Evolutionary conservation across 352 stramenopile genomes (phyloP).

Genomic region (Thalassiosira tumida): DNA sequence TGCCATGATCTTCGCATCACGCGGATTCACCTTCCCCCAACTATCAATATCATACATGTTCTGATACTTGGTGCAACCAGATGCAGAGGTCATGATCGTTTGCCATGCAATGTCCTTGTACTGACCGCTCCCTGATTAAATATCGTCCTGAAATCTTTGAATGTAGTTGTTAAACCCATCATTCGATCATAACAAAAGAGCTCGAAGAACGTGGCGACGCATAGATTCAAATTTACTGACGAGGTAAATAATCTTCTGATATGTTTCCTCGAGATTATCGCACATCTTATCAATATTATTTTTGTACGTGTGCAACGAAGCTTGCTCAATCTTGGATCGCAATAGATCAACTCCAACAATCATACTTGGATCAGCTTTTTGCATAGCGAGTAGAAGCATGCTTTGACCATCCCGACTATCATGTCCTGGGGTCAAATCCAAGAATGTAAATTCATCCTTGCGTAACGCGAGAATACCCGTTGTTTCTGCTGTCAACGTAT

Average conservation of each 20-base stretch:
- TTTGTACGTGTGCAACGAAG: neutral
- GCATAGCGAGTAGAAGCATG: neutral
- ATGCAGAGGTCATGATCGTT: neutral
- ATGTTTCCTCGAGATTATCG: neutral
- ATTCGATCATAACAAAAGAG: conserved; percentile 20
- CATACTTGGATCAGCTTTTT: conserved; percentile 20
- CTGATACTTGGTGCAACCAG: conserved; percentile 22
- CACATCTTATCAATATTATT: conserved; percentile 9
- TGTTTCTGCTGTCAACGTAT: neutral
- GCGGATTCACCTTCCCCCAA: conserved; percentile 44
- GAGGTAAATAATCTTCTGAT: neutral
- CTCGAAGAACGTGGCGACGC: neutral
- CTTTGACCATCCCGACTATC: conserved; percentile 14
- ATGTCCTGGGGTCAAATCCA: conserved; percentile 6
- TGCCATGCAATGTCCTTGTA: neutral
- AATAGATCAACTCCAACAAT: conserved; percentile 19
- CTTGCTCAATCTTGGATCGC: neutral
- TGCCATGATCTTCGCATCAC: conserved; percentile 19
- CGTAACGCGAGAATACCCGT: neutral
- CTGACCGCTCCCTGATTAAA: conserved; percentile 19
- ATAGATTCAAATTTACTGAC: neutral
- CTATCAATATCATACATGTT: conserved; percentile 34
- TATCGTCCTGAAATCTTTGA: conserved; percentile 38
- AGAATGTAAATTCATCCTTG: conserved; percentile 32
- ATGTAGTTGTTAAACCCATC: conserved; percentile 34